Conservation (phyloP, 306 rosid species). For the Lathyrus tuberosus region DNA sequence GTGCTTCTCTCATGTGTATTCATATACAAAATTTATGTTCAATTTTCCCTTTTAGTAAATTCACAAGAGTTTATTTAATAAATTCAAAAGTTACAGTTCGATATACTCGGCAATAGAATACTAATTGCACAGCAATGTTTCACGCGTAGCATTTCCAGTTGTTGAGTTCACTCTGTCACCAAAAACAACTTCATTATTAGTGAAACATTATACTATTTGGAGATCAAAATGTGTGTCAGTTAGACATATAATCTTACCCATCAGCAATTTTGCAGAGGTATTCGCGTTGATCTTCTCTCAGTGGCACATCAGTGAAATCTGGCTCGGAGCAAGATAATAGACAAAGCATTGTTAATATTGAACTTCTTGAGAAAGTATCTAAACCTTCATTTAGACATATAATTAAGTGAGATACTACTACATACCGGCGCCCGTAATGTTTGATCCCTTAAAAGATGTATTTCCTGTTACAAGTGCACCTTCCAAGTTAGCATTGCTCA, state of each 20-base stretch:
- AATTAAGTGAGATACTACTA: constrained; percentile 16
- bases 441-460: constrained; percentile 83
- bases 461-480: constrained; percentile 95
- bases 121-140: constrained; percentile 82
- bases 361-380: constrained; percentile 9
- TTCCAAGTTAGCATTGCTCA: constrained; percentile 90
- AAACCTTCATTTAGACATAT: neutral
- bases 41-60: neutral
- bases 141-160: constrained; percentile 90
- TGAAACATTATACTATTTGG: too few relatives aligned
- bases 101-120: constrained; percentile 34
- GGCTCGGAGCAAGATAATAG: constrained; percentile 37
- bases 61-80: neutral
- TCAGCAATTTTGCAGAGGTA: constrained; percentile 92
- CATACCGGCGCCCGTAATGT: constrained; percentile 84
- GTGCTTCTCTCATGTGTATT: too few relatives aligned
- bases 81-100: constrained; percentile 44
- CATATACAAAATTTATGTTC: neutral
- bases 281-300: constrained; percentile 90
- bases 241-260: constrained; percentile 52
- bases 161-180: constrained; percentile 75
- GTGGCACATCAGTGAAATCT: constrained; percentile 96
- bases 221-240: neutral
- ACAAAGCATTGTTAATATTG: constrained; percentile 29
- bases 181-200: constrained; percentile 38